Evolutionary conservation across 306 rosid species (phyloP).

Genomic region (Prinsepia uniflora): DNA sequence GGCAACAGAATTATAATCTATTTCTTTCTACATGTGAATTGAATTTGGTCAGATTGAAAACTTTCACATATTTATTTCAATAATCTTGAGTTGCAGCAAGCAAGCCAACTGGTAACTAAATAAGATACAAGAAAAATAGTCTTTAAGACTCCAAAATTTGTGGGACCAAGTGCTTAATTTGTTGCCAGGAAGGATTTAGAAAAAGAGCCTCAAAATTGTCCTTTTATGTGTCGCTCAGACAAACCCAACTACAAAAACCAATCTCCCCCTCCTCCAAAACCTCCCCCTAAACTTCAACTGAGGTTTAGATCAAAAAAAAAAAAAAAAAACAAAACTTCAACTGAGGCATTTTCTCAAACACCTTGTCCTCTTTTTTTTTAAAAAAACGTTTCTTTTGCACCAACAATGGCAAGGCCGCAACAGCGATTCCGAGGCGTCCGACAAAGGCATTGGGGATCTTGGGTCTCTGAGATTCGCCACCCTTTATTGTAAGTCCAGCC

Average conservation of each 20-base stretch:
- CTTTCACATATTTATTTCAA: conserved; percentile 23
- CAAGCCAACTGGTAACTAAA: conserved; percentile 38
- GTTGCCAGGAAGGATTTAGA: conserved; percentile 36
- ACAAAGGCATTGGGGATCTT: conserved; percentile 99
- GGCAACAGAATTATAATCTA: conserved; percentile 6
- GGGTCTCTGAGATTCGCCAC: conserved; percentile 98
- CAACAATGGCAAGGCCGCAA: conserved; percentile 82
- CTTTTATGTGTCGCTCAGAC: conserved; percentile 5
- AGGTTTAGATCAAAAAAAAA: not conserved
- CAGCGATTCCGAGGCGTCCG: conserved; percentile 94
- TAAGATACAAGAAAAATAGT: conserved; percentile 11
- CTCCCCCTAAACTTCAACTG: conserved; percentile 9
- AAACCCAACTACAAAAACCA: conserved; percentile 60
- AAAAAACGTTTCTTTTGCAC: conserved; percentile 30
- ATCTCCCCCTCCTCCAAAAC: conserved; percentile 19
- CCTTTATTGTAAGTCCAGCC: conserved; percentile 68
- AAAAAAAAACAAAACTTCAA: not conserved
- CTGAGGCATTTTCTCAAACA: conserved; percentile 35
- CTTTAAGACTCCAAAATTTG: conserved; percentile 18
- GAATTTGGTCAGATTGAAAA: conserved; percentile 41
- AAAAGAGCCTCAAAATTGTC: conserved; percentile 23
- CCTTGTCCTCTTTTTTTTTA: conserved; percentile 17
- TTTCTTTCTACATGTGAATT: conserved; percentile 35
- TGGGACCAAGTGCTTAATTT: conserved; percentile 49
- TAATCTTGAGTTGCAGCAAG: conserved; percentile 27